A percentile compares a stretch with the other conserved stretches of the same genome.
Conservation (phyloP, 169 alveolate species). For the Plasmodium relictum region DNA sequence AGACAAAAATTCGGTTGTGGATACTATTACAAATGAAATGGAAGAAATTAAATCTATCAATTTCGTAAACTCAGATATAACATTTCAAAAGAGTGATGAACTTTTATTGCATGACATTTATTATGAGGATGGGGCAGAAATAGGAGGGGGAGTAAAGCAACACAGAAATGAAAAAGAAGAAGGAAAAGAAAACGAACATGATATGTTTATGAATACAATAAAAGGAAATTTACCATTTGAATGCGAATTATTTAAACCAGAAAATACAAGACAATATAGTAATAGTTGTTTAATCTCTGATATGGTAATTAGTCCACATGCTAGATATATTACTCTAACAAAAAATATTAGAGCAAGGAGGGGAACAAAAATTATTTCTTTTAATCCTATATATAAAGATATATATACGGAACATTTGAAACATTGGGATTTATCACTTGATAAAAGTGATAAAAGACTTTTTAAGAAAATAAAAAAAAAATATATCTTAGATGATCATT, state of each 20-base stretch:
- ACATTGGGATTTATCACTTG: constrained; percentile 46
- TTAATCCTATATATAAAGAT: constrained; percentile 65
- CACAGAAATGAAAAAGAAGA: not conserved
- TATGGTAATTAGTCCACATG: constrained; percentile 92
- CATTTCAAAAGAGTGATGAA: constrained; percentile 30
- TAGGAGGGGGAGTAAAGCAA: not conserved
- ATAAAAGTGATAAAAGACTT: constrained; percentile 46
- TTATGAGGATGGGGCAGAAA: constrained; percentile 13
- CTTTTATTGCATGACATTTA: constrained; percentile 20
- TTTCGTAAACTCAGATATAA: constrained; percentile 54
- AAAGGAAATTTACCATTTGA: constrained; percentile 37
- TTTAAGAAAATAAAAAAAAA: constrained; percentile 48
- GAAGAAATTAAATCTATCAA: constrained; percentile 56
- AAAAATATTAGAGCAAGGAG: constrained; percentile 86
- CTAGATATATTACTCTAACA: constrained; percentile 92
- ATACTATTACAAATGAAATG: constrained; percentile 9
- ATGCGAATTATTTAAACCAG: constrained; percentile 50
- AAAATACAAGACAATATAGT: constrained; percentile 23
- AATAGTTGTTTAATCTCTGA: constrained; percentile 83
- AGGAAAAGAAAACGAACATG: not conserved
- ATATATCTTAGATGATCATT: constrained; percentile 39
- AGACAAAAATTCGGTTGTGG: constrained; percentile 13
- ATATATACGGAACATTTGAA: constrained; percentile 50
- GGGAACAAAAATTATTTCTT: constrained; percentile 67
- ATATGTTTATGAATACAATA: constrained; percentile 70